Percentiles rank a stretch among this genome's conserved stretches.
Evolutionary conservation across 2,329 filamentous ascomycete species (phyloP).

Genomic region (Zasmidium angulare): DNA sequence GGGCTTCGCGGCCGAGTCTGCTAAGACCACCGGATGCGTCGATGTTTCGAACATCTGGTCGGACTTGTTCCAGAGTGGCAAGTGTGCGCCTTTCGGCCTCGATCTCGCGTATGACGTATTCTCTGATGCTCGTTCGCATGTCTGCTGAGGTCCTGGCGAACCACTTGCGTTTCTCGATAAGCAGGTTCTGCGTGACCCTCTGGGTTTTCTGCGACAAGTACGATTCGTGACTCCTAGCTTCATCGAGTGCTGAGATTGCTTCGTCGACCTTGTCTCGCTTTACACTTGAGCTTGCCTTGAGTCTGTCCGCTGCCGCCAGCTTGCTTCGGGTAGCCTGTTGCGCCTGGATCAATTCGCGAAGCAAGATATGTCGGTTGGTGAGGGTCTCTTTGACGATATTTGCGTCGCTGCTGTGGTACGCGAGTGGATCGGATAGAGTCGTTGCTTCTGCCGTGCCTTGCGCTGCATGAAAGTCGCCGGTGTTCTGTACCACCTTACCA

Average conservation of each 20-base stretch:
- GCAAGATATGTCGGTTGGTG: slow-evolving; percentile 94
- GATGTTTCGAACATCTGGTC: slow-evolving; percentile 89
- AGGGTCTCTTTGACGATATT: slow-evolving; percentile 98
- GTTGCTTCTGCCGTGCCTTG: slow-evolving; percentile 96
- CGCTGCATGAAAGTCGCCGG: slow-evolving; percentile 92
- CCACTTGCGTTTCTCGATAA: slow-evolving; percentile 88
- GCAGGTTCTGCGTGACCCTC: slow-evolving; percentile 82
- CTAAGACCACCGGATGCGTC: slow-evolving; percentile 88
- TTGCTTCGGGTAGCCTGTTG: slow-evolving; percentile 82
- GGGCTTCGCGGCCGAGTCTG: slow-evolving; percentile 82
- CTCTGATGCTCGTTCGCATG: slow-evolving; percentile 76
- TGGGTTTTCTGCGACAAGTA: slow-evolving; percentile 83
- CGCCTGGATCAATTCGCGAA: slow-evolving; percentile 88
- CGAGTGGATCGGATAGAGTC: slow-evolving; percentile 87
- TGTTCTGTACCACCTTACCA: slow-evolving; percentile 87
- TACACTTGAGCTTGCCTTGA: slow-evolving; percentile 84
- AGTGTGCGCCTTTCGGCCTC: slow-evolving; percentile 91
- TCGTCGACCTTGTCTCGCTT: slow-evolving; percentile 96
- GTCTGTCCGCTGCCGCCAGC: slow-evolving; percentile 79
- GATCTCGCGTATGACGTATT: slow-evolving; percentile 92
- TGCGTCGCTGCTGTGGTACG: slow-evolving; percentile 92
- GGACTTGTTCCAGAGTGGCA: slow-evolving; percentile 87
- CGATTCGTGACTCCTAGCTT: slow-evolving; percentile 77
- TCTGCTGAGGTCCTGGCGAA: slow-evolving; percentile 84
- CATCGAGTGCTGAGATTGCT: slow-evolving; percentile 86